Base-by-base conservation (phyloP, 306 rosid genomes). In the Albizia julibrissin region DNA sequence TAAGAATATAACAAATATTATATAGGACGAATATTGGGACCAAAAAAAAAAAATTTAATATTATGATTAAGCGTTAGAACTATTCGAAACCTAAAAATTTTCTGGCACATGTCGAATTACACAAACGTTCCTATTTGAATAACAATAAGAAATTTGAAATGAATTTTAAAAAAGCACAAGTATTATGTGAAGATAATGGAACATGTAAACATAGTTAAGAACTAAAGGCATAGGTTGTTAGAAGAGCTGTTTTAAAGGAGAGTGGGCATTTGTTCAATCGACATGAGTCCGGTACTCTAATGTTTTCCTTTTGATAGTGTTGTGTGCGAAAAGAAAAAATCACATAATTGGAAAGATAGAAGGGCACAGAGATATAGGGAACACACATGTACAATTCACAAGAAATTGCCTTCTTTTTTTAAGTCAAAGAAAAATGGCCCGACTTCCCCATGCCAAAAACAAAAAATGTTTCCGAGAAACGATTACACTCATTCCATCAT, bases 381-480 rank as follows among this genome's bases (percentile, higher is more conserved):
- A 39, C 44, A 33, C 29, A 39, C 61, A 76, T 71, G 78, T 56
- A 52, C 75, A 79, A 43, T 81, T 79, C 75, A 70, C 61, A 75
- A 74, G 64, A 69, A 85, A 69, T 52, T 76, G 69, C 69, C 73
- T 47, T 67, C 40, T 66, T 71, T 26, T 44, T 43, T 22, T 26
- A 3, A 8, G 40, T 8, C 15, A 27, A 69, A 69, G 50, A 44
- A 39, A 44, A 16, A 46, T 24, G 76, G 59, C 24, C 61, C 59
- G 27, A 27, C 33, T 72, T 44, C 89, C 85, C 88, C 46, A 72
- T 80, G 84, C 83, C 37, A 44, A 71, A 86, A 81, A 91, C 88
- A 71, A 86, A 81, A 91, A 88, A 74, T 89, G 81, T 86, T 68
- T 71, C 77, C 82, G 67, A 58, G 47, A 82, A 85, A 84, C 74